These are phyloP conservation scores for Paraurostyla sp. DNA, from an alignment of 73 alveolate genomes.

Conservation along the genomic window DNA sequence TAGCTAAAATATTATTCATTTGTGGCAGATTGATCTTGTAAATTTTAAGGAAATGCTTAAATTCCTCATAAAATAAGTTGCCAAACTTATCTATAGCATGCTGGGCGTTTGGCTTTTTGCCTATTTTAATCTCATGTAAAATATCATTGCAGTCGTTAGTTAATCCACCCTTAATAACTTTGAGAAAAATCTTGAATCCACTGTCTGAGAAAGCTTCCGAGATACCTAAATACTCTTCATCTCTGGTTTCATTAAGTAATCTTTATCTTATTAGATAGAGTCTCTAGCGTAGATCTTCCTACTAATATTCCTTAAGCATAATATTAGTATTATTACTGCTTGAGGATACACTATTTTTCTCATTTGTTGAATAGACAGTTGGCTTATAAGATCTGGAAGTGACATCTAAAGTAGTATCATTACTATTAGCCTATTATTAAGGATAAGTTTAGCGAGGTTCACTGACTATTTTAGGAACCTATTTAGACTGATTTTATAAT, in stretches of 20 bases:
- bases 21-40: neutral
- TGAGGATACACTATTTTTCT: neutral
- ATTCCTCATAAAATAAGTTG: neutral
- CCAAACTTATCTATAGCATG: constrained; percentile 36
- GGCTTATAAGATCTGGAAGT: too few species aligned
- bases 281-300: constrained; percentile 44
- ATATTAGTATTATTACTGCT: neutral
- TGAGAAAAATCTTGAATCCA: constrained; percentile 18
- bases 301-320: neutral
- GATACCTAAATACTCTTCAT: neutral
- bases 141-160: neutral
- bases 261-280: constrained; percentile 15
- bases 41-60: neutral
- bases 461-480: too few species aligned
- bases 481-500: too few species aligned
- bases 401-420: too few species aligned
- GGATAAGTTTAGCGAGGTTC: too few species aligned
- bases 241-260: neutral
- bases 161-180: neutral
- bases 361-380: neutral
- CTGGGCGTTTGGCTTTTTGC: neutral
- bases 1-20: neutral
- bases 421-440: too few species aligned
- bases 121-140: neutral
- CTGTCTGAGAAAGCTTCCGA: constrained; percentile 25